Percentiles rank a stretch among this genome's conserved stretches.
Conservation (phyloP, 306 rosid genomes). For the Cajanus cajan region DNA sequence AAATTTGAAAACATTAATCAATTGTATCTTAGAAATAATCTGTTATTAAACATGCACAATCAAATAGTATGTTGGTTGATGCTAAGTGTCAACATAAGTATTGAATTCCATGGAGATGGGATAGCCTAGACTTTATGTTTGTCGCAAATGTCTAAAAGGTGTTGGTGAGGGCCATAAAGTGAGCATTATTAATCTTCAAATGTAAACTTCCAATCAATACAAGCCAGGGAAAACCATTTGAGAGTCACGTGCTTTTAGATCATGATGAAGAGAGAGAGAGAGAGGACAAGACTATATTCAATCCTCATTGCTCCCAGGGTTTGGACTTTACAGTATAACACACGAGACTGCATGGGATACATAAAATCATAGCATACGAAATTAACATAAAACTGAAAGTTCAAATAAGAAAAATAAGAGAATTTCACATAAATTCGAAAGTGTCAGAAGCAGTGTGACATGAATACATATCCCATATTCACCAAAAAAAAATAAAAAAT, state of each 20-base stretch:
- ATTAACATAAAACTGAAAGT: too few species aligned
- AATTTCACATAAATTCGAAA: too few species aligned
- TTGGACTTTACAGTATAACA: neutral
- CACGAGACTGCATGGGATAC: neutral
- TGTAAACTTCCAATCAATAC: slow-evolving; percentile 9
- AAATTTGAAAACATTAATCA: neutral
- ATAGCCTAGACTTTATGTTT: neutral
- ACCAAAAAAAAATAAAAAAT: too few species aligned
- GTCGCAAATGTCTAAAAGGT: slow-evolving; percentile 16
- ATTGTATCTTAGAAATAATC: neutral
- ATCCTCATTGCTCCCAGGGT: neutral
- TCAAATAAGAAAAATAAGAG: too few species aligned
- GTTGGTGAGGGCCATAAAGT: slow-evolving; percentile 12
- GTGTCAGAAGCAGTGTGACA: too few species aligned
- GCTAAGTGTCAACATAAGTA: neutral
- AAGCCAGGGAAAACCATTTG: slow-evolving; percentile 8
- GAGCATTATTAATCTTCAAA: slow-evolving; percentile 19
- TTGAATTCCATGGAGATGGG: neutral
- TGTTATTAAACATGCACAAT: neutral
- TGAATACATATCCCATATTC: too few species aligned
- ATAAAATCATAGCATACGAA: neutral
- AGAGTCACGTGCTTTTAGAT: neutral
- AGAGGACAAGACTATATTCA: neutral
- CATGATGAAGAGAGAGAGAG: neutral
- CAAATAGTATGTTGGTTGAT: neutral